Percentiles rank a stretch among this genome's conserved stretches.
These are phyloP conservation scores for Cryptococcus sp. DNA, from an alignment of 1,284 basidiomycete species.

Conservation along the genomic window DNA sequence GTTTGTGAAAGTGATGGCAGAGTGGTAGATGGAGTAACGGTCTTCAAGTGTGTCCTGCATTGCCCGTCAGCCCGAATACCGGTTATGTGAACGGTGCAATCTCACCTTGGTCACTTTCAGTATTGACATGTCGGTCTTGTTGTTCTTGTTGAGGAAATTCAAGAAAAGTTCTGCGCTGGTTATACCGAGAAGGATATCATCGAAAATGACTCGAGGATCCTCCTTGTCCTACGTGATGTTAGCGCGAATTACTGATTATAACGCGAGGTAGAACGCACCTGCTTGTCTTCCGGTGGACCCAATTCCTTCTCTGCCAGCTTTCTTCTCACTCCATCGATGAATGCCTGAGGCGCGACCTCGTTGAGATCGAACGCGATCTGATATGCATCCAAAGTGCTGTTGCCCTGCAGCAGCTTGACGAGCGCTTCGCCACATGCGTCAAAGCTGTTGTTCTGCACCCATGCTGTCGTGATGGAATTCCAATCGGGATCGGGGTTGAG, in stretches of 20 bases:
- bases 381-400: conserved; percentile 73
- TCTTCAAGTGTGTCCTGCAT: conserved; percentile 85
- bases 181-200: conserved; percentile 80
- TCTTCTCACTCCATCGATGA: conserved; percentile 67
- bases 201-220: conserved; percentile 52
- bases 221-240: conserved; percentile 51
- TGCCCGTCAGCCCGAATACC: conserved; percentile 1
- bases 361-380: conserved; percentile 93
- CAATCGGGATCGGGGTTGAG: conserved; percentile 66
- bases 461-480: conserved; percentile 79
- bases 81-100: not conserved
- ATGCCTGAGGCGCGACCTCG: conserved; percentile 89
- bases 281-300: conserved; percentile 31
- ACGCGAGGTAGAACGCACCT: conserved; percentile 51
- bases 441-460: conserved; percentile 80
- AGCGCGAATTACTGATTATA: conserved; percentile 51
- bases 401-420: conserved; percentile 39
- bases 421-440: conserved; percentile 57
- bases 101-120: conserved; percentile 85
- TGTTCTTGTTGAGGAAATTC: conserved; percentile 91
- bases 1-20: conserved; percentile 89
- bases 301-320: conserved; percentile 38
- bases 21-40: conserved; percentile 93
- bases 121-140: conserved; percentile 86
- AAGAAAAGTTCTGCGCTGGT: conserved; percentile 88